A percentile compares a stretch with the other conserved stretches of the same genome.
phyloP scores from a whole-genome alignment of 2,329 filamentous ascomycete species.

The Arachnomyces sp. region DNA sequence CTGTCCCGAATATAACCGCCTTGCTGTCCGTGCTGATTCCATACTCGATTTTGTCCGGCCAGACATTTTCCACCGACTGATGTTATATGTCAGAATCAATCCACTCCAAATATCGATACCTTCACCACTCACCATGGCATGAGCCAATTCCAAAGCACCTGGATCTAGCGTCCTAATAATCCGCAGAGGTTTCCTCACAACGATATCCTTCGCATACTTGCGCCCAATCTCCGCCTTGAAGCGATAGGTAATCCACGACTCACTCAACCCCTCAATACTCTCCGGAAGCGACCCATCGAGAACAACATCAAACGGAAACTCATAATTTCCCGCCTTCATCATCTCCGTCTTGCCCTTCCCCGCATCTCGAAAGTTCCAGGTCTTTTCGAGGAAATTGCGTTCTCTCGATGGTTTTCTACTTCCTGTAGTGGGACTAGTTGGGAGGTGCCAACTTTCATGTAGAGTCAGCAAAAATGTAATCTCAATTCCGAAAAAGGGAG shows the following conservation, averaged over 20 bases:
- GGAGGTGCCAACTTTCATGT: conserved; percentile 25
- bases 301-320: conserved; percentile 69
- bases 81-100: not conserved
- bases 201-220: conserved; percentile 80
- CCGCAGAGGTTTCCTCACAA: conserved; percentile 67
- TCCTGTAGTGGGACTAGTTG: conserved; percentile 22
- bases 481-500: not conserved
- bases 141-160: conserved; percentile 65
- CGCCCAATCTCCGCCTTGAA: conserved; percentile 86
- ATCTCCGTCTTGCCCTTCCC: conserved; percentile 44
- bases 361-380: conserved; percentile 59
- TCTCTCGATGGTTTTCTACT: conserved; percentile 34
- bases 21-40: conserved; percentile 89
- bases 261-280: conserved; percentile 80
- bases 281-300: conserved; percentile 64
- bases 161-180: conserved; percentile 70
- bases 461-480: not conserved
- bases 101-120: not conserved
- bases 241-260: conserved; percentile 81
- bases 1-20: conserved; percentile 87
- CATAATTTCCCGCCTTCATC: conserved; percentile 67
- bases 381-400: conserved; percentile 55
- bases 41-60: conserved; percentile 97
- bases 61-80: conserved; percentile 78
- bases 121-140: conserved; percentile 62